phyloP scores from a whole-genome alignment of 2,329 filamentous ascomycete species.

The Paecilomyces formosus region DNA sequence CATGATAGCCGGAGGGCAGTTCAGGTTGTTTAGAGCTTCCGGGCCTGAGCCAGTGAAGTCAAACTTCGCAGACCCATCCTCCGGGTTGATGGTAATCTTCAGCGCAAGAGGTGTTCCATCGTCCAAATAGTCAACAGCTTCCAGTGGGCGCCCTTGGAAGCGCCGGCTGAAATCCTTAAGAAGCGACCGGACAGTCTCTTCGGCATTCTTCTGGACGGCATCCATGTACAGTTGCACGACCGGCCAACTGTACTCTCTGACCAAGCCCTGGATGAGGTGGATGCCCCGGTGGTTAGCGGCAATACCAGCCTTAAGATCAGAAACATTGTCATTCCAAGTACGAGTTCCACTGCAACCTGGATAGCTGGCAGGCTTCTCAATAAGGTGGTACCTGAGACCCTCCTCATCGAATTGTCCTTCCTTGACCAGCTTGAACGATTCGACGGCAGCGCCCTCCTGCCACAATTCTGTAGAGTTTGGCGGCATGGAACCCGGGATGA shows the following conservation, averaged over 20 bases:
- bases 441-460: constrained; percentile 42
- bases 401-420: constrained; percentile 73
- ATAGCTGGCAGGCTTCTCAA: constrained; percentile 65
- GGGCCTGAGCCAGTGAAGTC: constrained; percentile 72
- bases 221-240: constrained; percentile 80
- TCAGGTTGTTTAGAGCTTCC: constrained; percentile 73
- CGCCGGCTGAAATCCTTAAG: constrained; percentile 63
- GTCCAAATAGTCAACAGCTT: constrained; percentile 77
- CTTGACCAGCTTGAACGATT: constrained; percentile 57
- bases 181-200: constrained; percentile 64
- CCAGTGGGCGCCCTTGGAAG: constrained; percentile 63
- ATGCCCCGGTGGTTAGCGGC: constrained; percentile 84
- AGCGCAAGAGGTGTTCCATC: constrained; percentile 73
- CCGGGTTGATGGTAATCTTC: constrained; percentile 65
- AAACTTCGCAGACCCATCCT: constrained; percentile 69
- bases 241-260: constrained; percentile 60
- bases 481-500: constrained; percentile 78
- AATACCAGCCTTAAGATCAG: constrained; percentile 79
- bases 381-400: constrained; percentile 63
- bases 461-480: constrained; percentile 40
- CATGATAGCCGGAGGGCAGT: constrained; percentile 74
- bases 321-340: constrained; percentile 74
- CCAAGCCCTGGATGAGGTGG: constrained; percentile 64
- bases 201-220: constrained; percentile 74
- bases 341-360: constrained; percentile 71